Evolutionary conservation across 805 yeast species (phyloP).

Genomic region (Starmerella bacillaris): DNA sequence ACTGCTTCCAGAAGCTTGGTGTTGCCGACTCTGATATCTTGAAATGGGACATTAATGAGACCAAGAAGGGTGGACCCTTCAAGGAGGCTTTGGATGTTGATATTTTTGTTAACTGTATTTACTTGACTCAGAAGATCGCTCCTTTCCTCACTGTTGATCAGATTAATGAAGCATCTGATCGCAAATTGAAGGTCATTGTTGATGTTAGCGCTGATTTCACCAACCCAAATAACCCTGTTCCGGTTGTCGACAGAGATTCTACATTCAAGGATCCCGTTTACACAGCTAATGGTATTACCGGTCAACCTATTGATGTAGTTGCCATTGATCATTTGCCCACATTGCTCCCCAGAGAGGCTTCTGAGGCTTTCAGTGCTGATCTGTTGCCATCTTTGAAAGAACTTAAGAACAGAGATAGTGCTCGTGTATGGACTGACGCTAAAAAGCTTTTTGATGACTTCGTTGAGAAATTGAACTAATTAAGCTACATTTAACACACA

Average conservation of each 20-base stretch:
- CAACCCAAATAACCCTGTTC: slow-evolving; percentile 94
- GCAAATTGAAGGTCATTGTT: slow-evolving; percentile 79
- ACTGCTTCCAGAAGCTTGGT: slow-evolving; percentile 64
- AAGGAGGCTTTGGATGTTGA: slow-evolving; percentile 74
- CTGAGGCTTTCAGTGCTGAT: slow-evolving; percentile 77
- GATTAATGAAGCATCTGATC: slow-evolving; percentile 37
- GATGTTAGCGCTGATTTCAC: slow-evolving; percentile 99
- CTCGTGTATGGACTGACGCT: slow-evolving; percentile 88
- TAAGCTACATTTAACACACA: too few species aligned
- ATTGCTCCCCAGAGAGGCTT: slow-evolving; percentile 88
- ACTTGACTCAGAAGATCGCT: slow-evolving; percentile 79
- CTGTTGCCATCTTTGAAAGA: slow-evolving; percentile 75
- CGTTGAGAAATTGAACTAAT: slow-evolving; percentile 31
- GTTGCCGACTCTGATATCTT: slow-evolving; percentile 65
- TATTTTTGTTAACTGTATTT: slow-evolving; percentile 89
- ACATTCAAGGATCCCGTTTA: slow-evolving; percentile 86
- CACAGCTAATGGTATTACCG: slow-evolving; percentile 50
- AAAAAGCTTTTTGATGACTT: slow-evolving; percentile 67
- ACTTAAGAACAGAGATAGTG: slow-evolving; percentile 60
- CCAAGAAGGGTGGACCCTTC: slow-evolving; percentile 95
- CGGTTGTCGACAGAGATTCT: slow-evolving; percentile 80
- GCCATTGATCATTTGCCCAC: slow-evolving; percentile 96
- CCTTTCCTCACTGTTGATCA: slow-evolving; percentile 64
- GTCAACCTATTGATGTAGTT: slow-evolving; percentile 77
- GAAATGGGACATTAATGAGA: slow-evolving; percentile 96